A percentile compares a stretch with the other conserved stretches of the same genome.
Conservation (phyloP, 1,139 yeast genomes). For the Yamadazyma jaroonii region DNA sequence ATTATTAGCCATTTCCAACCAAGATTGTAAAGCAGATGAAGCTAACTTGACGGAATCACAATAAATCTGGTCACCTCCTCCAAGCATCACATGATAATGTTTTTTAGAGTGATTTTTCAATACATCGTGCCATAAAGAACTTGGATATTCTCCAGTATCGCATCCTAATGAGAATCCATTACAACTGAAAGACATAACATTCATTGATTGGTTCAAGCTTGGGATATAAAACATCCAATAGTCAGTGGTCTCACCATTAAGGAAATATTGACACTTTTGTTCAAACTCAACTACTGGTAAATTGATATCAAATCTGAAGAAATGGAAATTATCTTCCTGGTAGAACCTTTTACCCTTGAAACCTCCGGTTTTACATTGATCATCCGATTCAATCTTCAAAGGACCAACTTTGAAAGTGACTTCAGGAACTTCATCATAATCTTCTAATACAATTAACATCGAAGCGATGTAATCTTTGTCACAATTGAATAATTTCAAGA, state of each 20-base stretch:
- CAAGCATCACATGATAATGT: conserved; percentile 91
- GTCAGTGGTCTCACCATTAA: conserved; percentile 44
- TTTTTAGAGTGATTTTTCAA: conserved; percentile 53
- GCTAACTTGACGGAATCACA: conserved; percentile 74
- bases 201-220: conserved; percentile 60
- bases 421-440: conserved; percentile 30
- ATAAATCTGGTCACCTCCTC: conserved; percentile 96
- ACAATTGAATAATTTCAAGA: conserved; percentile 64
- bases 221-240: conserved; percentile 59
- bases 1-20: conserved; percentile 58
- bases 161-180: conserved; percentile 87
- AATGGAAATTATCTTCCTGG: conserved; percentile 47
- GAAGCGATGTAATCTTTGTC: conserved; percentile 64
- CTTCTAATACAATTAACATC: conserved; percentile 58
- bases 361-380: conserved; percentile 29
- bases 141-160: conserved; percentile 62
- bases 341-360: conserved; percentile 46
- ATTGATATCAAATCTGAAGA: conserved; percentile 62
- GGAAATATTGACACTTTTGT: conserved; percentile 58
- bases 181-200: conserved; percentile 79
- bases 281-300: conserved; percentile 46
- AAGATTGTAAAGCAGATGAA: conserved; percentile 52
- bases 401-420: conserved; percentile 43
- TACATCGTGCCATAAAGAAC: conserved; percentile 86
- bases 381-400: conserved; percentile 13